These are phyloP conservation scores for Kwoniella sp. DNA, from an alignment of 768 basidiomycete species.

Conservation along the genomic window DNA sequence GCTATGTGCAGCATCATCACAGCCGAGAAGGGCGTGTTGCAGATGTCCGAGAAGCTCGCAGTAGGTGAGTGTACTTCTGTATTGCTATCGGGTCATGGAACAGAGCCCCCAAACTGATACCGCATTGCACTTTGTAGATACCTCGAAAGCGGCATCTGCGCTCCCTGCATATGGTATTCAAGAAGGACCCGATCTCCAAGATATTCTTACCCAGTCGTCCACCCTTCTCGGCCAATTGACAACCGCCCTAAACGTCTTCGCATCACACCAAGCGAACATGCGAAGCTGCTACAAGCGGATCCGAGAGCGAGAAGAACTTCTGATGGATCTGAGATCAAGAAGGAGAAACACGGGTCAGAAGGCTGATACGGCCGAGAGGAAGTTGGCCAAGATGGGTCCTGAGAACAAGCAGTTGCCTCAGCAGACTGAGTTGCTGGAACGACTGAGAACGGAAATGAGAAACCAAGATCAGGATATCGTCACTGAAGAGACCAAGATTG, in stretches of 20 bases:
- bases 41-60: slow-evolving; percentile 42
- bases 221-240: slow-evolving; percentile 70
- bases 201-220: slow-evolving; percentile 71
- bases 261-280: slow-evolving; percentile 69
- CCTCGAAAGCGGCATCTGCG: slow-evolving; percentile 45
- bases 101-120: slow-evolving; percentile 6
- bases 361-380: slow-evolving; percentile 82
- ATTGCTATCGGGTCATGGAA: too few relatives aligned
- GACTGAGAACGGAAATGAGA: slow-evolving; percentile 71
- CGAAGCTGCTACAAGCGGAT: slow-evolving; percentile 76
- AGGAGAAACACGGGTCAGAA: slow-evolving; percentile 68
- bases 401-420: slow-evolving; percentile 78
- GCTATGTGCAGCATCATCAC: slow-evolving; percentile 75
- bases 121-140: slow-evolving; percentile 24
- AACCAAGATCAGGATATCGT: slow-evolving; percentile 78
- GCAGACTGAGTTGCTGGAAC: slow-evolving; percentile 73
- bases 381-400: slow-evolving; percentile 82
- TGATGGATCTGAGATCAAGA: slow-evolving; percentile 74
- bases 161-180: slow-evolving; percentile 54
- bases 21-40: slow-evolving; percentile 77
- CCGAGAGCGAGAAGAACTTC: slow-evolving; percentile 76
- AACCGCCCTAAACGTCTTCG: slow-evolving; percentile 68
- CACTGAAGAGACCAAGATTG: slow-evolving; percentile 74
- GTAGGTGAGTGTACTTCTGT: slow-evolving; percentile 21
- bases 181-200: slow-evolving; percentile 59